Conservation (phyloP, 345 rosid genomes). For the Conringia planisiliqua region DNA sequence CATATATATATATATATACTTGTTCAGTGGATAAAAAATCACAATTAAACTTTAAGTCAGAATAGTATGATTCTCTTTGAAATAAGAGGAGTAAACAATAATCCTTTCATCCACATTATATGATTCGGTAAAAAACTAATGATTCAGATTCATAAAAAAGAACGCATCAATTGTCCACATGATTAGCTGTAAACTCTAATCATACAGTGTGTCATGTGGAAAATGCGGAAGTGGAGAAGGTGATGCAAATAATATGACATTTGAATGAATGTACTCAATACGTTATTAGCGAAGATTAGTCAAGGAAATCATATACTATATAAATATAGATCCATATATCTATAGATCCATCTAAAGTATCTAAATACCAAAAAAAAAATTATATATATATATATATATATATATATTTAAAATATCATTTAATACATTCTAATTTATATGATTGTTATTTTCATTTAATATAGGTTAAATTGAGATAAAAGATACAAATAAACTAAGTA, state of each 20-base stretch:
- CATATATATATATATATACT: too few species aligned
- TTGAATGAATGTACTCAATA: background rate
- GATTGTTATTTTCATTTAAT: too few species aligned
- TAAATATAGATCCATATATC: too few species aligned
- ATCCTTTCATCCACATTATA: background rate
- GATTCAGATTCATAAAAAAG: slow-evolving; percentile 10
- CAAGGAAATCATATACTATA: background rate
- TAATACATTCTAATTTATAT: too few species aligned
- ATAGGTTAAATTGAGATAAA: too few species aligned
- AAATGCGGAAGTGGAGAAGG: background rate
- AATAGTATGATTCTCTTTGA: background rate
- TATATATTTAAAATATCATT: too few species aligned
- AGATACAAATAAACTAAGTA: too few species aligned
- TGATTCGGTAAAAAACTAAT: background rate
- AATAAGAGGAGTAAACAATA: background rate
- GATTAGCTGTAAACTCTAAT: slow-evolving; percentile 14
- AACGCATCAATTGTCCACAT: background rate
- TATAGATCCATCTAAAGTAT: too few species aligned
- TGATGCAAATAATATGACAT: slow-evolving; percentile 22
- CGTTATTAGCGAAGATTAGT: background rate
- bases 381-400: too few species aligned
- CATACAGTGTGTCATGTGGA: slow-evolving; percentile 9
- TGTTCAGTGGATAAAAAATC: background rate
- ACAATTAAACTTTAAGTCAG: background rate
- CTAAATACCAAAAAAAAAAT: too few species aligned